These are phyloP conservation scores for Chaetoscypha palmicola DNA, from an alignment of 2,329 filamentous ascomycete genomes.

Conservation along the genomic window DNA sequence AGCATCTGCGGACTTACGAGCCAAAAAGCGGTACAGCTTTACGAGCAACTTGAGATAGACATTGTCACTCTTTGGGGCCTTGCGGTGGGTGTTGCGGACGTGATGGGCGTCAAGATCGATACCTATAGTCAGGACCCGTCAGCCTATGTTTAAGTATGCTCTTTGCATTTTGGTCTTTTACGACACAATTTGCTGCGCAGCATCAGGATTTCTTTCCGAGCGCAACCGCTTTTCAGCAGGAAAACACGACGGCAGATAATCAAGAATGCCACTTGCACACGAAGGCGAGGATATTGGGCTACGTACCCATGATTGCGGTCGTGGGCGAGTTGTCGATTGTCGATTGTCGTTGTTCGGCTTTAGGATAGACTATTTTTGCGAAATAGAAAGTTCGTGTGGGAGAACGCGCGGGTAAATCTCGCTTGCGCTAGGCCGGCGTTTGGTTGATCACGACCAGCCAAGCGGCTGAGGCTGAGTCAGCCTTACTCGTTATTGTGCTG, in stretches of 20 bases:
- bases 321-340: constrained; percentile 22
- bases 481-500: too few species aligned
- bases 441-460: too few species aligned
- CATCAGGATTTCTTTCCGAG: constrained; percentile 20
- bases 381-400: too few species aligned
- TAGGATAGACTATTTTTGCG: too few species aligned
- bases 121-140: constrained; percentile 52
- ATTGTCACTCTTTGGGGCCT: constrained; percentile 97
- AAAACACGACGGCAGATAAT: constrained; percentile 14
- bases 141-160: constrained; percentile 62
- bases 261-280: constrained; percentile 31
- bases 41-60: constrained; percentile 95
- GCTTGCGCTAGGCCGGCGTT: too few species aligned
- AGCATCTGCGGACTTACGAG: constrained; percentile 74
- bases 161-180: constrained; percentile 37
- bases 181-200: constrained; percentile 31
- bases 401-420: too few species aligned
- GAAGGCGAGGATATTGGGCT: constrained; percentile 28
- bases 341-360: neutral
- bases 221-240: constrained; percentile 17
- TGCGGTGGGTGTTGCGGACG: constrained; percentile 70
- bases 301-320: constrained; percentile 33
- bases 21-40: constrained; percentile 96
- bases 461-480: too few species aligned
- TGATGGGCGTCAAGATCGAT: constrained; percentile 67